Conservation (phyloP, 2,329 filamentous ascomycete species). For the Niveomyces coronatus region DNA sequence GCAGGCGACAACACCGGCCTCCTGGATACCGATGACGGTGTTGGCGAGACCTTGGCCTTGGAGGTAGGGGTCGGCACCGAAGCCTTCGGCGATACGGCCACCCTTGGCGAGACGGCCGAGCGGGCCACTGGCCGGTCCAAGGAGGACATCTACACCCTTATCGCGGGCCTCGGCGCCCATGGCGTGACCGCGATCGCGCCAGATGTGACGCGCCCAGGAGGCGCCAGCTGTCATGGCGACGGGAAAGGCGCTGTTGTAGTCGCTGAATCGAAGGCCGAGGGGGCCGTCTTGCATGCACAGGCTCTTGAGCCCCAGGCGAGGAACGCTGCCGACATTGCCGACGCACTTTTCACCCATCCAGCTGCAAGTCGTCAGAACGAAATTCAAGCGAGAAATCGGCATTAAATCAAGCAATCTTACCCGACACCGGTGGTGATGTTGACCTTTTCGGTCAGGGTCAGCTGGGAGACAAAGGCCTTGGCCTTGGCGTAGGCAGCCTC, state of each 20-base stretch:
- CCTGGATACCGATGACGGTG: constrained; percentile 71
- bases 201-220: constrained; percentile 67
- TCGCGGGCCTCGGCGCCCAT: constrained; percentile 54
- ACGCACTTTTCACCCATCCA: constrained; percentile 58
- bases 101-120: constrained; percentile 35
- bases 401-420: constrained; percentile 35
- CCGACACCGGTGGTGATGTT: constrained; percentile 88
- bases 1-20: constrained; percentile 71
- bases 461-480: constrained; percentile 65
- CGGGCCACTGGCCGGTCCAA: constrained; percentile 40
- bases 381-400: not conserved
- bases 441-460: constrained; percentile 83
- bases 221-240: constrained; percentile 70
- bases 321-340: constrained; percentile 62
- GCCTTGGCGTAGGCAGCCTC: constrained; percentile 66
- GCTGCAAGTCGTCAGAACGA: constrained; percentile 15
- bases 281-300: constrained; percentile 86
- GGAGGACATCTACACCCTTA: constrained; percentile 67
- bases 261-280: constrained; percentile 64
- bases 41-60: constrained; percentile 62
- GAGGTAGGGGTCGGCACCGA: constrained; percentile 62
- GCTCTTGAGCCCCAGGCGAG: constrained; percentile 56
- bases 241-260: constrained; percentile 75
- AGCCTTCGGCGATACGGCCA: constrained; percentile 55
- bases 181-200: constrained; percentile 38